Base-by-base conservation (phyloP, 2,329 filamentous ascomycete genomes). In the Fusarium cicatricum region DNA sequence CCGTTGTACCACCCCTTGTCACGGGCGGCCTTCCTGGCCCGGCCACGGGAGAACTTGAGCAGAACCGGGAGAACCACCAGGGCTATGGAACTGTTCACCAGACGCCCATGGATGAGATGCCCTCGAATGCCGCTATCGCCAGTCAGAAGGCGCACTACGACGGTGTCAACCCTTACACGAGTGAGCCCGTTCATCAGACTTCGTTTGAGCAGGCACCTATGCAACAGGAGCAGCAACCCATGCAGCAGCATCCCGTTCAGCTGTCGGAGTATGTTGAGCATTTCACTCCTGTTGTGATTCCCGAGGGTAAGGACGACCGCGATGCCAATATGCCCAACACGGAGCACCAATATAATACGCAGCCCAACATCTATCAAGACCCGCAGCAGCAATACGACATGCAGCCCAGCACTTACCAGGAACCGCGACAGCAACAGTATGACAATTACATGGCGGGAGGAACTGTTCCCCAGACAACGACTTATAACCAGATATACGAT, bases 1-100 rank as follows among this genome's bases (percentile, higher is more conserved):
- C 82, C 71, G 84, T 87, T 70, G 74, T 85, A 68, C 80, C 85
- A 67, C 80, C 84, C 64, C 85, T 84, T 50, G 83, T 84, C 42
- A 82, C 86, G 23, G 82, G 80, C 38, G 82, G 80, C 36, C 73
- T 85, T 10, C 82, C 85, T 36, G 51, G 51, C 45, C 39, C 56
- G 12, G 50, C 62, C 33, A 37, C 55, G 47, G 80, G 69, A 73
- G 58, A 50, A 47, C 37, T 51, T 19, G 63, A 56, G 42, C 73
- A 77, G 55, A 73, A 72, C 32, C 68, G 66, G 52, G 71, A 76
- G 36, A 67, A 71, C 21, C 59, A 64, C 32, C 62, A 69, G 32
- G 74, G 74, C n/a, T 83, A 83, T 57, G 80, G 80, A 29, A 77
- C 75, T 47, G 80, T 78, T 19, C 74, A 73, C 38, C 76, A 72